A percentile compares a stretch with the other conserved stretches of the same genome.
phyloP scores from a whole-genome alignment of 768 basidiomycete genomes.

The Lactifluus subvellereus region DNA sequence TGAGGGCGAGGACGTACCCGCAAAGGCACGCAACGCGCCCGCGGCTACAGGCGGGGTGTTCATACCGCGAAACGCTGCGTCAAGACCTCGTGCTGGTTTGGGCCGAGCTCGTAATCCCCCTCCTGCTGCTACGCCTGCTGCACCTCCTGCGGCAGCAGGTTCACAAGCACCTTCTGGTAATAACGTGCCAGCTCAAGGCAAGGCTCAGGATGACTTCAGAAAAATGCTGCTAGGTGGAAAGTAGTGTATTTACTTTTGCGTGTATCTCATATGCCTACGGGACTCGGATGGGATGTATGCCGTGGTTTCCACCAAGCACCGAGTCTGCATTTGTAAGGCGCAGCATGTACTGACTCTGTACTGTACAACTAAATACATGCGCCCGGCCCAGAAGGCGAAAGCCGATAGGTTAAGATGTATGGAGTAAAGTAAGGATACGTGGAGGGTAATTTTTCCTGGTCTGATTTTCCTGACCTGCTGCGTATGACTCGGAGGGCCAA shows the following conservation, averaged over 20 bases:
- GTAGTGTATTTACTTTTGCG: slow-evolving; percentile 7
- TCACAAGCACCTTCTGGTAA: slow-evolving; percentile 20
- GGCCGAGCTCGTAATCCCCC: slow-evolving; percentile 47
- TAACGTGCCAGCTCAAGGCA: slow-evolving; percentile 23
- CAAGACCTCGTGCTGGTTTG: slow-evolving; percentile 67
- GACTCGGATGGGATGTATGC: neutral
- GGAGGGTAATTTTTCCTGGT: too few relatives aligned
- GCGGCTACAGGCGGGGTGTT: slow-evolving; percentile 49
- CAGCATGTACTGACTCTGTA: too few relatives aligned
- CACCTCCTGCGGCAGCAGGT: slow-evolving; percentile 24
- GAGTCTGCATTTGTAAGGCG: too few relatives aligned
- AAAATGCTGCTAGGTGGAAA: slow-evolving; percentile 55
- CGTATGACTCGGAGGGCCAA: too few relatives aligned
- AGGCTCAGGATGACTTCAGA: slow-evolving; percentile 80
- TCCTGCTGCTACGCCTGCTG: slow-evolving; percentile 20
- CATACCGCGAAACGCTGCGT: slow-evolving; percentile 57
- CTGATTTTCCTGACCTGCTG: too few relatives aligned
- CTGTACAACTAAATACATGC: too few relatives aligned
- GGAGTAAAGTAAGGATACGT: too few relatives aligned
- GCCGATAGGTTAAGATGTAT: too few relatives aligned
- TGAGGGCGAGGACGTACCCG: slow-evolving; percentile 43
- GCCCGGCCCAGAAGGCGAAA: too few relatives aligned
- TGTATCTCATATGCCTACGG: neutral
- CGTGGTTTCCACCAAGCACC: too few relatives aligned
- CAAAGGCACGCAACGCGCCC: slow-evolving; percentile 28